Percentiles rank a stretch among this genome's conserved stretches.
phyloP scores from a whole-genome alignment of 78 protist genomes.

The Bodo saltans region DNA sequence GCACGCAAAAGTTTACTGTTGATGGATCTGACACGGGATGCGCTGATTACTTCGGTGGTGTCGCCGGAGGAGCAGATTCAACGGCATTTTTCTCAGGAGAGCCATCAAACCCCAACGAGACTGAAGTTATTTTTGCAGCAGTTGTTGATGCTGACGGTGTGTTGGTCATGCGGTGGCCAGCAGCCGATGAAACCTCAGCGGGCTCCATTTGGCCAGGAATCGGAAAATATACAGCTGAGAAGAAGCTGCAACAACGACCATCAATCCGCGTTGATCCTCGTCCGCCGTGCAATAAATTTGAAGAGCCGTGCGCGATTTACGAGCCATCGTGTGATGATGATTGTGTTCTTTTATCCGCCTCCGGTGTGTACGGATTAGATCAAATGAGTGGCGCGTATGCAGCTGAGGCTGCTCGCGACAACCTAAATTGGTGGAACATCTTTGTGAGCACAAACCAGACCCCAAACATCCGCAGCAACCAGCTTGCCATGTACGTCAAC shows the following conservation, averaged over 20 bases:
- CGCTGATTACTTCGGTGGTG: not conserved
- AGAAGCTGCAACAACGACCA: not conserved
- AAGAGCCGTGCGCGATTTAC: not conserved
- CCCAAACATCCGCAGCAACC: not conserved
- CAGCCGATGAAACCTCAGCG: too few species aligned
- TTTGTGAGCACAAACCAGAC: not conserved
- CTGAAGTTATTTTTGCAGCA: not conserved
- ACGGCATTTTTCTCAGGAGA: not conserved
- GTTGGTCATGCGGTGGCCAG: not conserved
- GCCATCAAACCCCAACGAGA: too few species aligned
- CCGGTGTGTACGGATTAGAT: not conserved
- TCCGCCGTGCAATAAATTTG: not conserved
- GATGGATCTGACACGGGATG: not conserved
- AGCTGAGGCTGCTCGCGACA: not conserved
- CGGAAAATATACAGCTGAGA: not conserved
- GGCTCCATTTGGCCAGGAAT: not conserved
- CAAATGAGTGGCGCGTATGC: not conserved
- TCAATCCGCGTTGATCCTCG: not conserved
- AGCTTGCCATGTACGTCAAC: not conserved
- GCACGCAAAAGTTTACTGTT: not conserved
- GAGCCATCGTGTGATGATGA: not conserved
- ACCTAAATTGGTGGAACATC: not conserved
- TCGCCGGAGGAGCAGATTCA: not conserved
- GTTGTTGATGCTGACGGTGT: not conserved
- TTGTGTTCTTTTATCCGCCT: not conserved